phyloP scores from a whole-genome alignment of 495 filamentous ascomycete species.

The Podospora anserina region DNA sequence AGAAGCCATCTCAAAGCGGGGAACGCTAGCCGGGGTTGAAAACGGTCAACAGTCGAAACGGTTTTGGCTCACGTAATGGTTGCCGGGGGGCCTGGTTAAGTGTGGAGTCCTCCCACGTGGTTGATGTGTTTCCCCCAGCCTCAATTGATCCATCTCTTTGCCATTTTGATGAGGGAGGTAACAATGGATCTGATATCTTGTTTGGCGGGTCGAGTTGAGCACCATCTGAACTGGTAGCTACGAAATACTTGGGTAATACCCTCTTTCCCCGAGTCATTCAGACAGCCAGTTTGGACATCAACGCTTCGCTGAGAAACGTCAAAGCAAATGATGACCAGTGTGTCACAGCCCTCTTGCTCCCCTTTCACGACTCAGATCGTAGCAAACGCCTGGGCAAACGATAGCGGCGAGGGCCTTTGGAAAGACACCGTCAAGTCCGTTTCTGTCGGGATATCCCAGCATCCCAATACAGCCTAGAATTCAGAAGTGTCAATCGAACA shows the following conservation, averaged over 20 bases:
- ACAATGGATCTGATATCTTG: background rate
- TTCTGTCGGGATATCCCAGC: background rate
- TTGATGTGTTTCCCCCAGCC: background rate
- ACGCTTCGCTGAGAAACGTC: no score
- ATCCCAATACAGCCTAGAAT: background rate
- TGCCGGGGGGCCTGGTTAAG: no score
- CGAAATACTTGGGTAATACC: background rate
- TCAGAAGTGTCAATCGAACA: constrained; percentile 7
- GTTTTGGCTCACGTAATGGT: background rate
- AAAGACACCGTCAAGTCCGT: background rate
- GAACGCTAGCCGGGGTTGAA: background rate
- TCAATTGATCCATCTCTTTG: background rate
- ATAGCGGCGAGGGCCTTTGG: background rate
- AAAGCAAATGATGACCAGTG: background rate
- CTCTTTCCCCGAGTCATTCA: background rate
- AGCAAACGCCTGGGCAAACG: constrained; percentile 1
- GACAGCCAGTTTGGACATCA: background rate
- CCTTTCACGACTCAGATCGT: constrained; percentile 1
- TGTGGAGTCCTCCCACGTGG: background rate
- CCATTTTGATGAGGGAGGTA: background rate
- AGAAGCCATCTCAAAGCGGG: constrained; percentile 1
- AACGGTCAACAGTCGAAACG: constrained; percentile 1
- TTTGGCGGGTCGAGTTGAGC: no score
- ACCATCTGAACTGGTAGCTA: background rate
- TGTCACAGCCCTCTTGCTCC: background rate